Evolutionary conservation across 306 rosid genomes (phyloP), one percentile per base, ranked within the genome.

Genomic region (Macrotyloma uniflorum): DNA sequence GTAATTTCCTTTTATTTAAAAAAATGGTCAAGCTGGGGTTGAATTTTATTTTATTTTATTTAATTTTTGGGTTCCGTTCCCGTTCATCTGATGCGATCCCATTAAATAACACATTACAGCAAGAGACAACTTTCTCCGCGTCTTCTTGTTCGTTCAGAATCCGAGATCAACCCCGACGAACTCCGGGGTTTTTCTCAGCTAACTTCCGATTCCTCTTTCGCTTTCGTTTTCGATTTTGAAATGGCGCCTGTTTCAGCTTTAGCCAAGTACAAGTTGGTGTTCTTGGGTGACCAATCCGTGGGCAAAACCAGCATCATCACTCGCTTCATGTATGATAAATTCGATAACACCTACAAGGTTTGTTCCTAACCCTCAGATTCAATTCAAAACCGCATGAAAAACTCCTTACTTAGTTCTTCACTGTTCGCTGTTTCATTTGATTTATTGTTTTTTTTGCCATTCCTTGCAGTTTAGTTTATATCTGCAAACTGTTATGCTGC

Each of bases 301-400:
- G 90, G 90, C 46, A 86, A 86, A 33, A 86, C 89, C 77, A 86
- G 89, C 77, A 86, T 86, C 67, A 86, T 86, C 73, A 86, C 89
- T 71, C 89, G 87, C 79, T 86, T 86, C 80, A 86, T 86, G 87
- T 86, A 86, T 46, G 87, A 86, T 32, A 86, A 86, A 58, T 86
- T 86, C 64, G 89, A 86, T 35, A 86, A 73, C 54, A 86, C 87
- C 70, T 86, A 86, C 77, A 87, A 86, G 87, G 85, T 83, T 51
- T 3, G 15, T 47, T 16, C 5, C 36, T 10, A 10, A 8, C 32
- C 20, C 55, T 69, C 87, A 83, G 87, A 86, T 80, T 85, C 87
- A 80, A 5, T 66, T 19, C 57, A 53, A 1, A 62, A 61, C 32
- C 15, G 36, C 55, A 28, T 14, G n/a, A 57, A 28, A 10, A 24